These are phyloP conservation scores for Penicillium arizonense DNA, from an alignment of 495 filamentous ascomycete species.

Conservation along the genomic window DNA sequence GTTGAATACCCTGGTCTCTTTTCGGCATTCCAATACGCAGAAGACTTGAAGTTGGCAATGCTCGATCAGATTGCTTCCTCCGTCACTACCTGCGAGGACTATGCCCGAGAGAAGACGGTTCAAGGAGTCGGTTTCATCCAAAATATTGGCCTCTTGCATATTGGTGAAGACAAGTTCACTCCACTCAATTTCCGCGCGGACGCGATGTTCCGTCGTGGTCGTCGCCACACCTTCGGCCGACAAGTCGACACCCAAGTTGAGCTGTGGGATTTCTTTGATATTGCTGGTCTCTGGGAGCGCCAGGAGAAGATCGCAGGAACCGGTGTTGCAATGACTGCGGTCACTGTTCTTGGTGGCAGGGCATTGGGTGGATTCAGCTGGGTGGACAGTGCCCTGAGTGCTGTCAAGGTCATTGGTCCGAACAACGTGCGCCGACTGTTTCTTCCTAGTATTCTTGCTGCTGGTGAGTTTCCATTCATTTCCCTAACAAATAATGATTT, in stretches of 20 bases:
- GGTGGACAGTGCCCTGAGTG: slow-evolving; percentile 82
- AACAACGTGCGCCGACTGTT: slow-evolving; percentile 80
- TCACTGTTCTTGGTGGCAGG: slow-evolving; percentile 78
- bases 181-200: slow-evolving; percentile 84
- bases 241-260: slow-evolving; percentile 87
- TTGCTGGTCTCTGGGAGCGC: slow-evolving; percentile 73
- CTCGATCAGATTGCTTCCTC: slow-evolving; percentile 78
- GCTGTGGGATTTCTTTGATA: slow-evolving; percentile 89
- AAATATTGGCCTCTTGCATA: slow-evolving; percentile 80
- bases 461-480: slow-evolving; percentile 57
- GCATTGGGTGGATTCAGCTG: slow-evolving; percentile 81
- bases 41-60: slow-evolving; percentile 90
- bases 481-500: slow-evolving; percentile 4
- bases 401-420: slow-evolving; percentile 75
- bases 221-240: slow-evolving; percentile 73
- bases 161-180: slow-evolving; percentile 76
- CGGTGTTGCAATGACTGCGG: slow-evolving; percentile 88
- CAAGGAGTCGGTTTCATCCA: slow-evolving; percentile 85
- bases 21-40: slow-evolving; percentile 85
- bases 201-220: slow-evolving; percentile 81
- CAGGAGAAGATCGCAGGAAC: slow-evolving; percentile 94
- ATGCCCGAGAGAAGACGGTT: slow-evolving; percentile 75
- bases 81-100: slow-evolving; percentile 77
- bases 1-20: slow-evolving; percentile 86
- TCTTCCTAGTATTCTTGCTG: slow-evolving; percentile 72